These are phyloP conservation scores for Wilcoxina mikolae DNA, from an alignment of 495 filamentous ascomycete species.

Conservation along the genomic window DNA sequence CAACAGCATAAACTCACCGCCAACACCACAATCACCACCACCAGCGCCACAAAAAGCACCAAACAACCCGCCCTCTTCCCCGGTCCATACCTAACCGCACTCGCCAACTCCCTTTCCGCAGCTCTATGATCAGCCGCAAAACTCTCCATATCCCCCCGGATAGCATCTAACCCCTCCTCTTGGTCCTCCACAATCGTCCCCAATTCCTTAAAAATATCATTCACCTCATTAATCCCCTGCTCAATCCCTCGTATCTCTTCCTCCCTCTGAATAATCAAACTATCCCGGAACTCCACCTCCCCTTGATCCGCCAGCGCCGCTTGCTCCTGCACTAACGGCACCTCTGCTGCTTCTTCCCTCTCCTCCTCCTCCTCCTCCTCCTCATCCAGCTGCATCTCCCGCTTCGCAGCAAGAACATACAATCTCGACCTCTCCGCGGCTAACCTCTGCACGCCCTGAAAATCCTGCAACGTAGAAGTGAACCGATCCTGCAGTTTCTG, in stretches of 20 bases:
- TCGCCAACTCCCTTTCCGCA: no score
- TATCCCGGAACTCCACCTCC: background rate
- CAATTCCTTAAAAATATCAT: background rate
- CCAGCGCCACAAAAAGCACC: no score
- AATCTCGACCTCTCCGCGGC: background rate
- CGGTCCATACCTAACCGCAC: no score
- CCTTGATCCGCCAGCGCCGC: no score
- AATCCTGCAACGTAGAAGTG: background rate
- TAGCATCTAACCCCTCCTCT: background rate
- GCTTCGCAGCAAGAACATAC: background rate
- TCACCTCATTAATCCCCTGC: background rate
- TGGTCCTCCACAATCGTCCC: background rate
- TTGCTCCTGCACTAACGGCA: background rate
- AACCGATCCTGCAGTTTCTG: background rate
- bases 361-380: background rate
- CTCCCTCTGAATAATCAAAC: background rate
- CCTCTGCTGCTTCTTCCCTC: background rate
- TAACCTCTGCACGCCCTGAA: background rate
- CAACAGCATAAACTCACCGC: no score
- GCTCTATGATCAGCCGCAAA: no score
- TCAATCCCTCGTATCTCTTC: background rate
- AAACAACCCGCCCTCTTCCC: no score
- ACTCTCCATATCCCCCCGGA: background rate
- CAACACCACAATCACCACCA: no score
- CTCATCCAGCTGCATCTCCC: background rate